These are phyloP conservation scores for Calonectria naviculata DNA, from an alignment of 2,329 filamentous ascomycete species.

Conservation along the genomic window DNA sequence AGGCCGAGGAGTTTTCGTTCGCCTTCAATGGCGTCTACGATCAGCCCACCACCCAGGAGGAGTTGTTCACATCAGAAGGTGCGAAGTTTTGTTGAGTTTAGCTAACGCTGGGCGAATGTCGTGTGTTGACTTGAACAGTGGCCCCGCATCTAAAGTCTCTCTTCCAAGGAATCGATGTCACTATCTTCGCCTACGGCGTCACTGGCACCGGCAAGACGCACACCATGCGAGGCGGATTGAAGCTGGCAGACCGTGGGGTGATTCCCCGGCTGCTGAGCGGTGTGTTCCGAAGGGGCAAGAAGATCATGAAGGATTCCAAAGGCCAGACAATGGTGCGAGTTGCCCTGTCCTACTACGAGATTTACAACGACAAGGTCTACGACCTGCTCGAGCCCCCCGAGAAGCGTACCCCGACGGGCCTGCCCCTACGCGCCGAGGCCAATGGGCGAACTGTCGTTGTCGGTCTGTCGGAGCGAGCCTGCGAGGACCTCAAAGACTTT, in stretches of 20 bases:
- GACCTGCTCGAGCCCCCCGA: constrained; percentile 90
- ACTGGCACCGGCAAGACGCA: constrained; percentile 96
- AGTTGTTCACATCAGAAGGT: constrained; percentile 92
- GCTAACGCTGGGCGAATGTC: constrained; percentile 5
- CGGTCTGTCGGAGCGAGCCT: constrained; percentile 84
- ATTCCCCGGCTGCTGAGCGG: constrained; percentile 87
- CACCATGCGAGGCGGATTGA: constrained; percentile 93
- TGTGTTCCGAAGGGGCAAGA: constrained; percentile 87
- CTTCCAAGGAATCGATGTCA: constrained; percentile 89
- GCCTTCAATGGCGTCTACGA: constrained; percentile 96
- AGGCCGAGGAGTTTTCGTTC: constrained; percentile 90
- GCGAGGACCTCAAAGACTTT: constrained; percentile 88
- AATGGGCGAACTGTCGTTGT: constrained; percentile 89
- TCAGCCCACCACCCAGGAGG: constrained; percentile 81
- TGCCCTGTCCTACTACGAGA: constrained; percentile 91
- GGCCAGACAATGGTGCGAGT: constrained; percentile 79
- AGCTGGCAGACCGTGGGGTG: constrained; percentile 85
- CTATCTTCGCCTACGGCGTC: constrained; percentile 92
- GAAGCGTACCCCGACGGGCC: constrained; percentile 82
- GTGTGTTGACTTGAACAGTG: constrained; percentile 65
- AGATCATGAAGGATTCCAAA: constrained; percentile 82
- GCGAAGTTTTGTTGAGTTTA: constrained; percentile 42
- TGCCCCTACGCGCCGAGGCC: constrained; percentile 87
- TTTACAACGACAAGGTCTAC: constrained; percentile 96
- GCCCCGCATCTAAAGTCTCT: constrained; percentile 90